Conservation (phyloP, 768 basidiomycete species). For the Porpolomopsis calyptriformis region DNA sequence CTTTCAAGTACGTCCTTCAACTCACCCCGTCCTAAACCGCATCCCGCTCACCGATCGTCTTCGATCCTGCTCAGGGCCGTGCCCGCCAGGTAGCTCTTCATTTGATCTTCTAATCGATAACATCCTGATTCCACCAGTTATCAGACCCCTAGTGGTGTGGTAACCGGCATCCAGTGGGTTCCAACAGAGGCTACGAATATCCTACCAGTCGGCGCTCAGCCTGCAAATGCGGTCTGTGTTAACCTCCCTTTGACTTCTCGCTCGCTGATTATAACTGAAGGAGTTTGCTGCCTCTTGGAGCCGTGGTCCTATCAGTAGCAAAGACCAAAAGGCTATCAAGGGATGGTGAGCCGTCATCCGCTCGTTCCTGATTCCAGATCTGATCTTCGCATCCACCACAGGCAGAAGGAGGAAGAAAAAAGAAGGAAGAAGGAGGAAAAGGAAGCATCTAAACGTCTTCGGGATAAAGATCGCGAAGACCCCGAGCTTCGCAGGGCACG, state of each 20-base stretch:
- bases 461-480: conserved; percentile 45
- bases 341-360: conserved; percentile 31
- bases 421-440: conserved; percentile 37
- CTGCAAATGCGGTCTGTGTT: conserved; percentile 42
- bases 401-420: conserved; percentile 39
- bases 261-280: conserved; percentile 21
- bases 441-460: conserved; percentile 33
- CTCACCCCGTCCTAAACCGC: conserved; percentile 2
- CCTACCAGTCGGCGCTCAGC: conserved; percentile 48
- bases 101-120: conserved; percentile 7
- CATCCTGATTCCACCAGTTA: conserved; percentile 38
- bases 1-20: conserved; percentile 50
- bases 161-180: conserved; percentile 57
- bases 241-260: conserved; percentile 5
- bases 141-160: conserved; percentile 55
- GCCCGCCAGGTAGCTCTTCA: conserved; percentile 48
- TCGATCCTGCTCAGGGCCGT: conserved; percentile 43
- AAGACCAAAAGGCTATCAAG: conserved; percentile 31
- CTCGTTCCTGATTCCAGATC: not conserved
- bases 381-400: conserved; percentile 13
- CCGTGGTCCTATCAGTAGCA: conserved; percentile 28
- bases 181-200: conserved; percentile 60
- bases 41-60: conserved; percentile 13
- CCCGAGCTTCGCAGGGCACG: conserved; percentile 46
- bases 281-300: conserved; percentile 52